Evolutionary conservation across 2,329 filamentous ascomycete genomes (phyloP).

Genomic region (Ceratocystis albifundus): DNA sequence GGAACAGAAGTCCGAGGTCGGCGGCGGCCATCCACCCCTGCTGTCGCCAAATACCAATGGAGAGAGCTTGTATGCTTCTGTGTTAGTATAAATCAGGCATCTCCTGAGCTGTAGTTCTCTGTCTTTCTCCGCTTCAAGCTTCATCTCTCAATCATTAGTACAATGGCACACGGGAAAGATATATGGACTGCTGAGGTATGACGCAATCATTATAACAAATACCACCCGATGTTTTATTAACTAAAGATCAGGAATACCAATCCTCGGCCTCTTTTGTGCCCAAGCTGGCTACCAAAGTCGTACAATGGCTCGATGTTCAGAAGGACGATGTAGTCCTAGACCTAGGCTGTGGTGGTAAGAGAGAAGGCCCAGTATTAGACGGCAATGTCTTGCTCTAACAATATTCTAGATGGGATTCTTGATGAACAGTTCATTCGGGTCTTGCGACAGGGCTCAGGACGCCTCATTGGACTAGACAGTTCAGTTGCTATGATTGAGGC

Average conservation of each 20-base stretch:
- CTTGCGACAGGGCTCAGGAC: constrained; percentile 36
- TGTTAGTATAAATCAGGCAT: not conserved
- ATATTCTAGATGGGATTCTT: constrained; percentile 43
- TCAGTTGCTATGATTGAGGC: constrained; percentile 48
- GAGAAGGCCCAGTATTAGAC: not conserved
- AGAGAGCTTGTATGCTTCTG: not conserved
- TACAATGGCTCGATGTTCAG: constrained; percentile 47
- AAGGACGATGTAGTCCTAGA: constrained; percentile 49
- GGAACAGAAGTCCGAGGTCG: constrained; percentile 24
- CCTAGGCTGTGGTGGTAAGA: constrained; percentile 49
- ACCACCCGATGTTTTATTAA: not conserved
- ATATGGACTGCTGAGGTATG: constrained; percentile 35
- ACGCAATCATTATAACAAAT: not conserved
- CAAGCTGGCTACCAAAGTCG: constrained; percentile 46
- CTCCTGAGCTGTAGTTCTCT: not conserved
- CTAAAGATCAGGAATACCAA: constrained; percentile 42
- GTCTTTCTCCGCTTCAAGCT: not conserved
- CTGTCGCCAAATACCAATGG: not conserved
- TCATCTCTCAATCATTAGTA: not conserved
- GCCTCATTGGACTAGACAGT: constrained; percentile 47
- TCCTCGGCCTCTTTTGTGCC: constrained; percentile 53
- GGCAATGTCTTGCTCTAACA: constrained; percentile 4
- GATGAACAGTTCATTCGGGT: constrained; percentile 42
- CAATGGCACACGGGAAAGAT: constrained; percentile 26
- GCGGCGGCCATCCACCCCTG: constrained; percentile 15